A percentile compares a stretch with the other conserved stretches of the same genome.
Conservation (phyloP, 352 stramenopile genomes). For the Phytophthora palmivora region DNA sequence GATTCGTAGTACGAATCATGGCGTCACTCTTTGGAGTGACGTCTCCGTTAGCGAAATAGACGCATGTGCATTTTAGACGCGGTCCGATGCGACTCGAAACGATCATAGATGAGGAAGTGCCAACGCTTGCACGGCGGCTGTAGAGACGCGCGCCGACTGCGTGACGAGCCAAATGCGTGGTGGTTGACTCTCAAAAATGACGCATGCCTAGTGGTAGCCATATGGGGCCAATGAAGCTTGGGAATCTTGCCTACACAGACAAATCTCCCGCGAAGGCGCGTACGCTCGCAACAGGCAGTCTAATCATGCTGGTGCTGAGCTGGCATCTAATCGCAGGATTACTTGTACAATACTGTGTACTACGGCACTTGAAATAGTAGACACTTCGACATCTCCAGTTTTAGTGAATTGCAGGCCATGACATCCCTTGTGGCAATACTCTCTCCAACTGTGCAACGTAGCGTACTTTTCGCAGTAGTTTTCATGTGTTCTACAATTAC, state of each 20-base stretch:
- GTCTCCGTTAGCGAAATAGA: not conserved
- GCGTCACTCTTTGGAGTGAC: no score
- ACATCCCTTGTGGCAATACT: no score
- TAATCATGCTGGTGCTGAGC: not conserved
- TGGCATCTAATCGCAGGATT: slow-evolving; percentile 8
- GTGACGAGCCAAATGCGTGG: not conserved
- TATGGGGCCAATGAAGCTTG: slow-evolving; percentile 4
- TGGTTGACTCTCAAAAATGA: slow-evolving; percentile 1
- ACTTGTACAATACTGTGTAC: no score
- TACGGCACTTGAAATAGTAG: no score
- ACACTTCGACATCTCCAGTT: no score
- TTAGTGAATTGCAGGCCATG: no score
- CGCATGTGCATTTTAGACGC: not conserved
- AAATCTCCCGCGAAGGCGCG: slow-evolving; percentile 6
- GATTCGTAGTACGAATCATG: no score
- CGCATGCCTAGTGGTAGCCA: slow-evolving; percentile 2
- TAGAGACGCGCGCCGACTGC: slow-evolving; percentile 15
- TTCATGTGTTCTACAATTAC: no score
- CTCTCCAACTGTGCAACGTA: no score
- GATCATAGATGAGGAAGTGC: slow-evolving; percentile 15
- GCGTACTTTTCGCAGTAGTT: no score
- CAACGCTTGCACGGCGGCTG: slow-evolving; percentile 19
- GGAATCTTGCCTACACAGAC: not conserved
- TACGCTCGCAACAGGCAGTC: slow-evolving; percentile 9
- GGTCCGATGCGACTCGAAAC: not conserved